Base-by-base conservation (phyloP, 306 rosid genomes). In the Dryas octopetala region DNA sequence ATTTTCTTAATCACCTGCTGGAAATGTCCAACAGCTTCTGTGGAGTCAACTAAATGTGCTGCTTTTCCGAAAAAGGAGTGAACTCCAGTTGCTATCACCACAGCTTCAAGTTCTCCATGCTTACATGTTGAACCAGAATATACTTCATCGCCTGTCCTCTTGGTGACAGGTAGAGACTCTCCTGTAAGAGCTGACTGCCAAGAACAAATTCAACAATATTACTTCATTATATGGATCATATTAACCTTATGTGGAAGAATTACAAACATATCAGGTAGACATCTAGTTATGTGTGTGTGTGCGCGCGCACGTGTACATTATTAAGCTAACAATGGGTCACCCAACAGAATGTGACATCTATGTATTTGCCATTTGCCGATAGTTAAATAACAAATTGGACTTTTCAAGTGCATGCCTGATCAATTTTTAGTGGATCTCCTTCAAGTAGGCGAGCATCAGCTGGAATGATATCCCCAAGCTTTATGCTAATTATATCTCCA, bases 391-490 rank as follows among this genome's bases (percentile, higher is more conserved):
- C 23, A 59, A 74, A 48, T 49, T 73, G 47, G 38, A 19, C 59
- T 10, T 17, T 73, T 77, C 52, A 28, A 68, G 69, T 60, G 75
- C 83, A 83, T 86, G 86, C 97, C 93, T 92, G 97, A 79, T 92
- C 96, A 83, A 92, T 84, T 86, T 90, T 92, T 45, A 92, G 82
- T 3, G 93, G 81, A 75, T 92, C 97, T 53, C 97, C 97, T 88
- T 92, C 91, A 11, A 92, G 96, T 81, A 92, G 80, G 51, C 97
- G 96, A 71, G 96, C 97, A 88, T 92, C 97, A 26, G 97, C 96
- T 7, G 97, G 97, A 83, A 92, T 57, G 74, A 92, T 92, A 77
- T 92, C 97, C 55, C 97, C 97, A 15, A 92, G 88, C 79, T 90
- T 92, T 77, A 92, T 88, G 93, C 96, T 86, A 68, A 92, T 79